Evolutionary conservation across 2,329 filamentous ascomycete species (phyloP), one percentile per base, ranked within the genome.

Genomic region (Pestalotiopsis fici): DNA sequence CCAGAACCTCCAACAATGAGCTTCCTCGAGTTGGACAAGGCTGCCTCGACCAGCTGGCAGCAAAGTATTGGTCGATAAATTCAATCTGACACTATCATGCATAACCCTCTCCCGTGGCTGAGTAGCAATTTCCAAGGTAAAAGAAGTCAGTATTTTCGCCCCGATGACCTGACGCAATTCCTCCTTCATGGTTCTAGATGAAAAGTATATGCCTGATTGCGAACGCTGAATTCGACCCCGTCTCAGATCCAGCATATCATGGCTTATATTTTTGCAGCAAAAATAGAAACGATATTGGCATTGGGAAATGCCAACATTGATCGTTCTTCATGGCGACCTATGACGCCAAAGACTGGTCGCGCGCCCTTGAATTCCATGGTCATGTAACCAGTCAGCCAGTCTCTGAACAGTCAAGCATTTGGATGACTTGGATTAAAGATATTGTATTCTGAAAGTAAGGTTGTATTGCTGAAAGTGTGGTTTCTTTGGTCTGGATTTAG

Each of bases 331-430:
- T 57, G 55, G 55, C 23, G 9, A 28, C 55, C 55, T 27, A 13
- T 2, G 7, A 57, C 11, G 0, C 12, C 55, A 12, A 57, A 28
- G 23, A 23, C 6, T 15, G 23, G 55, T 0, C 55, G 13, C 7
- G 9, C 27, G 4, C 23, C 12, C 9, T 1, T 54, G 25, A 31
- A 57, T n/a, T 21, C 27, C 4, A 27, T 57, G 1, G 15, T 57
- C 27, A 31, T 57, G 55, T 31, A 31, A 27, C 55, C 18, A 50
- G 7, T 21, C 21, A 12, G 1, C 13, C 39, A 4, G n/a, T n/a
- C n/a, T n/a, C n/a, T n/a, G 31, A 0, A 35, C 4, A 11, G 0
- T 11, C 4, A 35, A 2, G 31, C 6, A 11, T 11, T 1, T 1
- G 0, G 31, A 35, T 11, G 31, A 35, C 31, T 7, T 35, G 4